Evolutionary conservation across 2,329 filamentous ascomycete genomes (phyloP).

Genomic region (Fusarium paranaense): DNA sequence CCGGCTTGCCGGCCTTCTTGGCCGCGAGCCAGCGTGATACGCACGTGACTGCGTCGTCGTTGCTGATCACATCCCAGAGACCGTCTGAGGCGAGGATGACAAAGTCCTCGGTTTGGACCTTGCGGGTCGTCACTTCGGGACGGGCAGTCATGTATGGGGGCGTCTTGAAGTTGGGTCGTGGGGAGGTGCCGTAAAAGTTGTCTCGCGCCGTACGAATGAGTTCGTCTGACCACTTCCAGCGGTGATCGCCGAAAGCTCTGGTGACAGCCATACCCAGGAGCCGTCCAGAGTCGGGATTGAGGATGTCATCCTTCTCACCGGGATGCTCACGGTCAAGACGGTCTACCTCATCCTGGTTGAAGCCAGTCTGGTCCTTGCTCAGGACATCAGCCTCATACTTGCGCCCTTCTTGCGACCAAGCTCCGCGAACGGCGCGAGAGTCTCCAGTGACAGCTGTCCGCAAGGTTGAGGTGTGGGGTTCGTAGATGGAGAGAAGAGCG

Average conservation of each 20-base stretch:
- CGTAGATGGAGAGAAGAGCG: constrained; percentile 72
- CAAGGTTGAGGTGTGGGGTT: constrained; percentile 63
- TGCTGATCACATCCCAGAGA: constrained; percentile 72
- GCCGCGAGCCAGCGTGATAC: constrained; percentile 65
- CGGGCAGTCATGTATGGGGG: constrained; percentile 77
- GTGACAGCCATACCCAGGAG: constrained; percentile 72
- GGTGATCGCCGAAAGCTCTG: constrained; percentile 75
- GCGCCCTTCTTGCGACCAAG: constrained; percentile 52
- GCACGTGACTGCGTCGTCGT: constrained; percentile 67
- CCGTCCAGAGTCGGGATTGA: constrained; percentile 62
- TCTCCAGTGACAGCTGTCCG: constrained; percentile 76
- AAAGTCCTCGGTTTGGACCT: constrained; percentile 64
- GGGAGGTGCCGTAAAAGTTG: constrained; percentile 61
- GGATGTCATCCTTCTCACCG: constrained; percentile 67
- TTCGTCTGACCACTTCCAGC: constrained; percentile 73
- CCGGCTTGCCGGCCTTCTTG: constrained; percentile 40
- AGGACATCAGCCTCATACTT: constrained; percentile 66
- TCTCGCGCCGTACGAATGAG: constrained; percentile 51
- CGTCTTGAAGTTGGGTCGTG: constrained; percentile 59
- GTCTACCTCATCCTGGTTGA: constrained; percentile 68
- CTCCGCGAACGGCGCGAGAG: constrained; percentile 73
- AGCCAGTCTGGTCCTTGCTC: constrained; percentile 74
- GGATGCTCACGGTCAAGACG: constrained; percentile 70
- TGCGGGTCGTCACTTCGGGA: constrained; percentile 70
- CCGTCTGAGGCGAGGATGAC: constrained; percentile 76